A percentile compares a stretch with the other conserved stretches of the same genome.
phyloP scores from a whole-genome alignment of 1,284 basidiomycete genomes.

The Ustilago curta region DNA sequence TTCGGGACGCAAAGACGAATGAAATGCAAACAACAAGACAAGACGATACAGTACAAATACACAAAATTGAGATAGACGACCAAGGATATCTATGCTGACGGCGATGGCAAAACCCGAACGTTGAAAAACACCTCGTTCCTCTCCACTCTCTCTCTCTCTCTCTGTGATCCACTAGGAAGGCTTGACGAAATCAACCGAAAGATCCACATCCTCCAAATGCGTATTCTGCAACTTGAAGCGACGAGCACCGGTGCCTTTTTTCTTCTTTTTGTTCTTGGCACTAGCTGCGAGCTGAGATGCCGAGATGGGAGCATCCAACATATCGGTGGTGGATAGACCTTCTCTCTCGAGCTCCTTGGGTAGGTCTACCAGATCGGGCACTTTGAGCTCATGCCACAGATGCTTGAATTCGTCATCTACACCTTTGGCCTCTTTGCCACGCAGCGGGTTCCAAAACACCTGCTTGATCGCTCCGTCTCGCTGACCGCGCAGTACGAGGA shows the following conservation, averaged over 20 bases:
- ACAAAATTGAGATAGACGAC: constrained; percentile 4
- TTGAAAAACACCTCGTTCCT: too few species aligned
- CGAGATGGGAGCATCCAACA: constrained; percentile 54
- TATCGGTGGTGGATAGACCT: constrained; percentile 60
- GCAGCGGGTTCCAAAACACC: constrained; percentile 92
- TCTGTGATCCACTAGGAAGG: constrained; percentile 12
- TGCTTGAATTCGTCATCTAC: constrained; percentile 89
- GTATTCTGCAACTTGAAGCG: constrained; percentile 82
- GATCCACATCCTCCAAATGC: constrained; percentile 83
- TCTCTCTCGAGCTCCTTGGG: constrained; percentile 78
- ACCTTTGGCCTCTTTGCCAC: constrained; percentile 77
- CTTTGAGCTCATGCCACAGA: constrained; percentile 84
- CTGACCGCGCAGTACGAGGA: constrained; percentile 83
- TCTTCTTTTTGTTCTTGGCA: constrained; percentile 56
- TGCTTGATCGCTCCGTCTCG: constrained; percentile 79
- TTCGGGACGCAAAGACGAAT: too few species aligned
- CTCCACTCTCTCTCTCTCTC: too few species aligned
- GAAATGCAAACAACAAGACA: too few species aligned
- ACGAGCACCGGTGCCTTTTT: constrained; percentile 53
- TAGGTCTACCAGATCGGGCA: constrained; percentile 85
- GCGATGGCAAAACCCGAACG: too few species aligned
- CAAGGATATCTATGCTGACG: not conserved
- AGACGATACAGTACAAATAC: constrained; percentile 15
- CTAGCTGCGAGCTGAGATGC: constrained; percentile 33
- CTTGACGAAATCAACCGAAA: constrained; percentile 75